Conservation (phyloP, 345 rosid genomes). For the rapeseed (Brassica napus) region DNA sequence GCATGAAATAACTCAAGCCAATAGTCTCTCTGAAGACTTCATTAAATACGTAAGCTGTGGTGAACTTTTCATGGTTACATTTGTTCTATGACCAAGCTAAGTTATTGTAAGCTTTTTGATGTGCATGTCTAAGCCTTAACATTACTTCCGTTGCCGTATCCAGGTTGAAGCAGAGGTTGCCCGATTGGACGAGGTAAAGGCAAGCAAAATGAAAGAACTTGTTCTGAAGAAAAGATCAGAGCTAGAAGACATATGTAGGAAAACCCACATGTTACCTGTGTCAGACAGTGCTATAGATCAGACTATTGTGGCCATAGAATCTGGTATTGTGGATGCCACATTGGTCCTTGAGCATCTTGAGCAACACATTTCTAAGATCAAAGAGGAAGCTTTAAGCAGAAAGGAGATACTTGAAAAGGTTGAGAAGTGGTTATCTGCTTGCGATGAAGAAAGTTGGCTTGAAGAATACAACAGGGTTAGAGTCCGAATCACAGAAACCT, state of each 20-base stretch:
- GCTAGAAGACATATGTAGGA: conserved; percentile 88
- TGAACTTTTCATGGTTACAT: background rate
- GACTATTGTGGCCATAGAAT: conserved; percentile 72
- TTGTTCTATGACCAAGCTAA: background rate
- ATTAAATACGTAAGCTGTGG: conserved; percentile 65
- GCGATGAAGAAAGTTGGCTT: conserved; percentile 98
- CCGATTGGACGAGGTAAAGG: conserved; percentile 79
- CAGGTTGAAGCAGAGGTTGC: conserved; percentile 91
- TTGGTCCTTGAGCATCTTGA: conserved; percentile 76
- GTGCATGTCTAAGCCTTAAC: background rate
- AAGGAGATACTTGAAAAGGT: conserved; percentile 90
- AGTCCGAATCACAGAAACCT: background rate
- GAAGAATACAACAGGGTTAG: conserved; percentile 95
- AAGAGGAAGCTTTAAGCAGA: conserved; percentile 89
- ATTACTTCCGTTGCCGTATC: conserved; percentile 25
- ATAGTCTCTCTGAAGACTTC: conserved; percentile 77
- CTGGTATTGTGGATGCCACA: conserved; percentile 78
- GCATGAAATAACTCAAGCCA: conserved; percentile 84
- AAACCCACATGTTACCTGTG: conserved; percentile 38
- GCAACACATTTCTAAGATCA: conserved; percentile 71
- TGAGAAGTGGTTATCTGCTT: conserved; percentile 91
- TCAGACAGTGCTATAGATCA: conserved; percentile 63
- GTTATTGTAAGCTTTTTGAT: background rate
- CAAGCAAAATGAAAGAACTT: conserved; percentile 34
- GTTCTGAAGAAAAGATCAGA: conserved; percentile 85